Base-by-base conservation (phyloP, 768 basidiomycete genomes). In the Calocera viscosa region DNA sequence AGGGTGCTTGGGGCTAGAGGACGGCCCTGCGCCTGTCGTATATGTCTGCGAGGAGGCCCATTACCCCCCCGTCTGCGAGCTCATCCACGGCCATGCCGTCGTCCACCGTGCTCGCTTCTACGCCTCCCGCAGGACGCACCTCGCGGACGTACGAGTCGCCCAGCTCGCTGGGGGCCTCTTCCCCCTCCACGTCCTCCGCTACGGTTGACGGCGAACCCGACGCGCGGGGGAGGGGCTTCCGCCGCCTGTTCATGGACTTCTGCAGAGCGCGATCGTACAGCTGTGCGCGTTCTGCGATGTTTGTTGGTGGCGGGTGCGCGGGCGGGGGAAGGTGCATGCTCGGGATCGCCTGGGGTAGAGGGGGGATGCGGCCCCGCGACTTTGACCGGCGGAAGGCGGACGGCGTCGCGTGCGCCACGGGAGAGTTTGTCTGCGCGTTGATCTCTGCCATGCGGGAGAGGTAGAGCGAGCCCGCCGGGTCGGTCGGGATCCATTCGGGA, bases 401-500 rank as follows among this genome's bases (percentile, higher is more conserved):
- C 38, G 26, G 1, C 35, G 33, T 19, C 17, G 63, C 33, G 19
- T 34, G 63, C 33, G 35, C 17, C 2, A 26, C 47, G 33, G 65
- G 65, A 35, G 33, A 64, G 47, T 26, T 53, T 17, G 47, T 64
- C n/a, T 70, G 64, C 14, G 64, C 68, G 64, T 74, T 71, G 39
- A 71, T 39, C 11, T 77, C 76, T 10, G 74, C 73, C 78, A 98
- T 85, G 63, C 90, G 84, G 70, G 83, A 89, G 65, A 98, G 84
- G 75, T 93, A 97, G 14, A 96, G 80, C 1, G 94, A 97, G 14
- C 92, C 88, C 2, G 90, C 83, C 0, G 93, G 92, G 73, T 99
- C 94, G 0, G 85, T 81, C 0, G 95, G 95, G 69, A 84, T 89
- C 95, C 95, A 99, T 68, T 93, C 91, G 12, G 95, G 95, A 77